Conservation (phyloP, 169 alveolate species). For the Babesia bovis region DNA sequence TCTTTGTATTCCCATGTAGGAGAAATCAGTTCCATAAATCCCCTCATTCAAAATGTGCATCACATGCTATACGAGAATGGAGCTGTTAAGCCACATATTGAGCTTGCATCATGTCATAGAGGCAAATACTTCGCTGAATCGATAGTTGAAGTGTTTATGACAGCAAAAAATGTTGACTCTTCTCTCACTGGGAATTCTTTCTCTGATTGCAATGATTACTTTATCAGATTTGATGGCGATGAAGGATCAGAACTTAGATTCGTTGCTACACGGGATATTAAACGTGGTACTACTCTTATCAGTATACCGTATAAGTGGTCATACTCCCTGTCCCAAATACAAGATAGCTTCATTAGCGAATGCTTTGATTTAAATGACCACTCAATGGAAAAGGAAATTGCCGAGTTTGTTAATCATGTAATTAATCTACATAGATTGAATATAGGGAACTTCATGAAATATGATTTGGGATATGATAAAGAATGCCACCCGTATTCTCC, state of each 20-base stretch:
- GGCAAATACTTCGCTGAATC: conserved; percentile 21
- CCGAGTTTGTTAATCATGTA: conserved; percentile 5
- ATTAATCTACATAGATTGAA: conserved; percentile 4
- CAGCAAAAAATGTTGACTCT: conserved; percentile 39
- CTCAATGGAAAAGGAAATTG: background rate
- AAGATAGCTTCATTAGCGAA: background rate
- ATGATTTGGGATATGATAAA: too few species aligned
- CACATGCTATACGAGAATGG: background rate
- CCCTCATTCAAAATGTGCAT: background rate
- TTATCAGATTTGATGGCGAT: conserved; percentile 54
- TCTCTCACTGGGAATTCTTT: conserved; percentile 20
- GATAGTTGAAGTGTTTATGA: conserved; percentile 26
- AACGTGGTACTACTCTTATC: background rate
- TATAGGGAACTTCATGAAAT: conserved; percentile 14
- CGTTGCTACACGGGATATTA: conserved; percentile 2
- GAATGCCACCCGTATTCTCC: too few species aligned
- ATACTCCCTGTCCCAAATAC: conserved; percentile 10
- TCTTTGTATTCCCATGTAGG: too few species aligned
- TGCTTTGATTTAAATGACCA: background rate
- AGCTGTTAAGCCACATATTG: background rate
- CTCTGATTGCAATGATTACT: background rate
- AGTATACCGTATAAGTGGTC: conserved; percentile 16
- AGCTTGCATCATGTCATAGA: conserved; percentile 12
- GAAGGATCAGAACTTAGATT: conserved; percentile 32
- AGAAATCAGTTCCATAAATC: too few species aligned